Evolutionary conservation across 2,329 filamentous ascomycete species (phyloP).

Genomic region (Metarhizium robertsii): DNA sequence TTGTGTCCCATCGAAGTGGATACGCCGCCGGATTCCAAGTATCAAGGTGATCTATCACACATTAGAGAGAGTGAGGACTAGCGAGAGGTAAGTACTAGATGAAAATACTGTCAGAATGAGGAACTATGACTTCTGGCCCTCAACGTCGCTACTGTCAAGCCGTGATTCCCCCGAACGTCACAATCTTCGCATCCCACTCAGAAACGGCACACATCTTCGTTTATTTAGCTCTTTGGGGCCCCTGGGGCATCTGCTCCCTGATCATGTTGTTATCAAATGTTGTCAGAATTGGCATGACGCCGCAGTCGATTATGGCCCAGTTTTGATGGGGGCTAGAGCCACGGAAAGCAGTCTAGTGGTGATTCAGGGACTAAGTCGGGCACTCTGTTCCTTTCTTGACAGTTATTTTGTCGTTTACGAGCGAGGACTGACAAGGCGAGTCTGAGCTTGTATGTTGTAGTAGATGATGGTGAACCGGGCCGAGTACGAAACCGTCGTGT

Average conservation of each 20-base stretch:
- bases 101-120: slow-evolving; percentile 57
- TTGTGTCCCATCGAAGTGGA: too few relatives aligned
- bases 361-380: too few relatives aligned
- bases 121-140: slow-evolving; percentile 57
- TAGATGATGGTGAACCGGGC: slow-evolving; percentile 36
- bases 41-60: slow-evolving; percentile 53
- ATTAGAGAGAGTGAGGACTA: too few relatives aligned
- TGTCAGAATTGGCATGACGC: too few relatives aligned
- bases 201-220: too few relatives aligned
- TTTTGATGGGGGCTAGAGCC: too few relatives aligned
- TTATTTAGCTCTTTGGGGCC: too few relatives aligned
- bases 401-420: slow-evolving; percentile 1
- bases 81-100: neutral
- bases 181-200: slow-evolving; percentile 35
- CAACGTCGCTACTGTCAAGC: slow-evolving; percentile 59
- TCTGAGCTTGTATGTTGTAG: slow-evolving; percentile 10
- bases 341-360: too few relatives aligned
- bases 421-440: slow-evolving; percentile 11
- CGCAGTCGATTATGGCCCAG: too few relatives aligned
- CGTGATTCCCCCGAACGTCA: slow-evolving; percentile 67
- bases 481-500: slow-evolving; percentile 63
- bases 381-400: too few relatives aligned
- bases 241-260: too few relatives aligned
- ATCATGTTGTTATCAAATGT: too few relatives aligned
- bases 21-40: slow-evolving; percentile 64